Conservation (phyloP, 352 stramenopile genomes). For the Pythium apleroticum region DNA sequence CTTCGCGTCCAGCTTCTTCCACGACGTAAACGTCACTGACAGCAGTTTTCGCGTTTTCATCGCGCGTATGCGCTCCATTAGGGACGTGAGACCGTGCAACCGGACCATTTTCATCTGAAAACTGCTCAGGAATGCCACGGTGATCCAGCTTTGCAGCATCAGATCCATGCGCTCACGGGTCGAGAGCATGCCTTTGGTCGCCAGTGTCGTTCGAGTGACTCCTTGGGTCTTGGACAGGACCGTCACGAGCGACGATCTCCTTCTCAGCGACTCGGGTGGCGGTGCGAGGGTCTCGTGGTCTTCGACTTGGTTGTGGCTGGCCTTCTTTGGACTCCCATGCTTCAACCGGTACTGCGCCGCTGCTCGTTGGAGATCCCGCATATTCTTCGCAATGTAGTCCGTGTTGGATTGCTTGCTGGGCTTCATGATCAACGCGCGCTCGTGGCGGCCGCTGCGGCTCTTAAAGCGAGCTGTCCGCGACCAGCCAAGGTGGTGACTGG, state of each 20-base stretch:
- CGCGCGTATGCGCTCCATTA: slow-evolving; percentile 28
- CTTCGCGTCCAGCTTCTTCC: slow-evolving; percentile 36
- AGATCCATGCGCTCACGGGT: slow-evolving; percentile 16
- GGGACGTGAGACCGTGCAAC: slow-evolving; percentile 27
- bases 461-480: slow-evolving; percentile 43
- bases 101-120: slow-evolving; percentile 40
- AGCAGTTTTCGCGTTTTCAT: slow-evolving; percentile 33
- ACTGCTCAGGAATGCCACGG: slow-evolving; percentile 36
- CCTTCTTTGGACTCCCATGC: slow-evolving; percentile 1
- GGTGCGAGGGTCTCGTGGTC: slow-evolving; percentile 6
- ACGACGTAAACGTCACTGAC: slow-evolving; percentile 38
- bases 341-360: not conserved
- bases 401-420: slow-evolving; percentile 6
- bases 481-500: slow-evolving; percentile 42
- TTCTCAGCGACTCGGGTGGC: not conserved
- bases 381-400: slow-evolving; percentile 21
- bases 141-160: slow-evolving; percentile 35
- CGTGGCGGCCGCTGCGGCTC: slow-evolving; percentile 10
- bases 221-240: not conserved
- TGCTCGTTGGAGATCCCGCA: not conserved
- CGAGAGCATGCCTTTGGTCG: slow-evolving; percentile 3
- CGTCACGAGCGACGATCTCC: slow-evolving; percentile 2
- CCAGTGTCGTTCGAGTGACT: slow-evolving; percentile 7
- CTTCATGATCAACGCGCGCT: slow-evolving; percentile 12
- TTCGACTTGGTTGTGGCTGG: not conserved